A percentile compares a stretch with the other conserved stretches of the same genome.
Conservation (phyloP, 2,329 filamentous ascomycete genomes). For the Diaporthe longicolla region DNA sequence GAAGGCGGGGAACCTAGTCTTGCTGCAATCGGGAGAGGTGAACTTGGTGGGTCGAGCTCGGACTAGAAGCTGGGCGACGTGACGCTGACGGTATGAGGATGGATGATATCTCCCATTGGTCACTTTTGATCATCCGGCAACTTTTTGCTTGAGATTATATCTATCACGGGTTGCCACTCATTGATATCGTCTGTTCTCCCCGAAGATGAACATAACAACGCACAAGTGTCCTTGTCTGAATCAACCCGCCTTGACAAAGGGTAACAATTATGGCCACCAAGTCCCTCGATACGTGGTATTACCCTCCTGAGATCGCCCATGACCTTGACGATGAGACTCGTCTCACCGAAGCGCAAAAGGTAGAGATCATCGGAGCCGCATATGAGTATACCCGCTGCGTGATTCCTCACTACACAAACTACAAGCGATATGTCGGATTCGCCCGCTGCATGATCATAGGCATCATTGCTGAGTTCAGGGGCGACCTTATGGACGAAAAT, state of each 20-base stretch:
- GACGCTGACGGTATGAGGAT: background rate
- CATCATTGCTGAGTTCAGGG: constrained; percentile 46
- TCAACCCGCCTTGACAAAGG: no score
- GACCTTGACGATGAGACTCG: constrained; percentile 33
- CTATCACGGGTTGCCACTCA: background rate
- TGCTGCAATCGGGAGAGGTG: background rate
- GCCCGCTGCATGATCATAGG: constrained; percentile 45
- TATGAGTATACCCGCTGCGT: constrained; percentile 48
- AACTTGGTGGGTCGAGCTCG: background rate
- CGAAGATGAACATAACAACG: background rate
- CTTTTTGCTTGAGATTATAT: background rate
- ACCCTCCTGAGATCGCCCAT: constrained; percentile 39
- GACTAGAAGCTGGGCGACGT: background rate
- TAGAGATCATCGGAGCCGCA: constrained; percentile 44
- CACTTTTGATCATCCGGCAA: background rate
- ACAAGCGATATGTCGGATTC: constrained; percentile 46
- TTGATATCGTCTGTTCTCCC: no score
- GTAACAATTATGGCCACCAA: background rate
- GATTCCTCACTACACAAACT: constrained; percentile 48
- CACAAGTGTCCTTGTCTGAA: background rate
- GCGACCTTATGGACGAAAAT: constrained; percentile 43
- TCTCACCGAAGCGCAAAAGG: constrained; percentile 37
- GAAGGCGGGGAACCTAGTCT: background rate
- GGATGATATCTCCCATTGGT: background rate
- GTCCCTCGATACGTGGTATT: constrained; percentile 37